Evolutionary conservation across 1,139 yeast species (phyloP).

Genomic region (Sugiyamaella sp.): DNA sequence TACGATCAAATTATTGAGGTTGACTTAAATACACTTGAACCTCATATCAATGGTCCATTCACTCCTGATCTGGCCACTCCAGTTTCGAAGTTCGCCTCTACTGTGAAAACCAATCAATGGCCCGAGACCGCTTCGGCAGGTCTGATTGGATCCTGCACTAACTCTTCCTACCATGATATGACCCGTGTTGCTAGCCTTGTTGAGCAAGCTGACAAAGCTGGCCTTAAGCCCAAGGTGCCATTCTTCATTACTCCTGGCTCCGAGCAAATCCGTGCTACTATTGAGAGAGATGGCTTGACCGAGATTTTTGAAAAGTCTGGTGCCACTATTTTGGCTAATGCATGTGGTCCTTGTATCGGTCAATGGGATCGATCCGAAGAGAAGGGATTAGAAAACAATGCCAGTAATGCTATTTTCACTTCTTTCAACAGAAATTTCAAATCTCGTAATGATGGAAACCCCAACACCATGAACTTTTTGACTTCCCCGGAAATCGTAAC

Average conservation of each 20-base stretch:
- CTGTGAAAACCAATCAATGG: constrained; percentile 87
- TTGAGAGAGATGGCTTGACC: constrained; percentile 90
- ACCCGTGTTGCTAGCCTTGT: constrained; percentile 89
- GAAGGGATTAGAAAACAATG: constrained; percentile 59
- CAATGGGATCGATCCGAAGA: constrained; percentile 84
- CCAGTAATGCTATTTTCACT: constrained; percentile 86
- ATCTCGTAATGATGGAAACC: constrained; percentile 97
- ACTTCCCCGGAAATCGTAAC: constrained; percentile 98
- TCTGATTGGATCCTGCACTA: constrained; percentile 96
- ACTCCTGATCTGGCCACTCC: constrained; percentile 99
- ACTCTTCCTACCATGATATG: constrained; percentile 98
- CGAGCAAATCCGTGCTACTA: constrained; percentile 97
- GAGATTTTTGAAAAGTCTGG: constrained; percentile 81
- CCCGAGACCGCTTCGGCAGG: constrained; percentile 90
- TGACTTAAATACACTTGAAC: constrained; percentile 93
- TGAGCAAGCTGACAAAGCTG: constrained; percentile 78
- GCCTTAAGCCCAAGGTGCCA: constrained; percentile 89
- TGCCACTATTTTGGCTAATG: constrained; percentile 90
- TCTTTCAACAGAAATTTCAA: constrained; percentile 96
- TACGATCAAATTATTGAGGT: constrained; percentile 96
- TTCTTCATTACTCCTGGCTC: constrained; percentile 97
- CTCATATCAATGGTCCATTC: constrained; percentile 98
- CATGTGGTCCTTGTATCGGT: constrained; percentile 99
- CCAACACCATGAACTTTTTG: constrained; percentile 93
- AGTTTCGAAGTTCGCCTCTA: constrained; percentile 87